phyloP scores from a whole-genome alignment of 345 rosid genomes.

The Reutealis trisperma region DNA sequence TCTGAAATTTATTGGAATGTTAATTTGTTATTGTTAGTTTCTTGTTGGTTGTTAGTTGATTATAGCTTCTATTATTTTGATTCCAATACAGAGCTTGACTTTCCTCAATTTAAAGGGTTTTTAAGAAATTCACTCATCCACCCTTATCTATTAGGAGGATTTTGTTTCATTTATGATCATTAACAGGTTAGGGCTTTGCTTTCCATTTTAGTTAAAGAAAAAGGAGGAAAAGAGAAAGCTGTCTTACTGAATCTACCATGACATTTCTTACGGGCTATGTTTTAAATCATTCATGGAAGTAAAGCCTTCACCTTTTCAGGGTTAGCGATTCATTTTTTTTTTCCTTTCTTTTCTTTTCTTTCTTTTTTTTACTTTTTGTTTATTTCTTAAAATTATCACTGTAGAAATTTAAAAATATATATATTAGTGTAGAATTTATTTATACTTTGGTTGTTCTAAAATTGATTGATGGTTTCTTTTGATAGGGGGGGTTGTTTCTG shows the following conservation, averaged over 20 bases:
- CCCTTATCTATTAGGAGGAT: background rate
- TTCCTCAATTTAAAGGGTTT: background rate
- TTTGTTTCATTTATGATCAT: background rate
- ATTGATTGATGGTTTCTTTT: slow-evolving; percentile 17
- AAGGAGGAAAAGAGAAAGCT: background rate
- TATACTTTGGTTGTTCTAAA: background rate
- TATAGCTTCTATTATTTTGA: background rate
- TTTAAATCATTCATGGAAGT: background rate
- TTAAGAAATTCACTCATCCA: slow-evolving; percentile 4
- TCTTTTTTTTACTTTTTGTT: no score
- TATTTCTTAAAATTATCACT: background rate
- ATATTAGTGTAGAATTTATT: background rate
- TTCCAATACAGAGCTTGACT: background rate
- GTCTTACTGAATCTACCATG: background rate
- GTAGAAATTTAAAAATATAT: background rate
- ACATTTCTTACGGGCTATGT: background rate
- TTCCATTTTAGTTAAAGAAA: background rate
- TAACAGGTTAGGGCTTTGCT: background rate
- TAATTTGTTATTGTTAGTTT: background rate
- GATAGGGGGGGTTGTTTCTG: background rate
- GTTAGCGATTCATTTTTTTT: background rate
- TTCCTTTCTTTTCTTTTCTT: no score
- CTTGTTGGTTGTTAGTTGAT: background rate
- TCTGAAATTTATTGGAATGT: slow-evolving; percentile 7
- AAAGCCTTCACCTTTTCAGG: background rate